phyloP scores from a whole-genome alignment of 768 basidiomycete species.

The Asterophora parasitica region DNA sequence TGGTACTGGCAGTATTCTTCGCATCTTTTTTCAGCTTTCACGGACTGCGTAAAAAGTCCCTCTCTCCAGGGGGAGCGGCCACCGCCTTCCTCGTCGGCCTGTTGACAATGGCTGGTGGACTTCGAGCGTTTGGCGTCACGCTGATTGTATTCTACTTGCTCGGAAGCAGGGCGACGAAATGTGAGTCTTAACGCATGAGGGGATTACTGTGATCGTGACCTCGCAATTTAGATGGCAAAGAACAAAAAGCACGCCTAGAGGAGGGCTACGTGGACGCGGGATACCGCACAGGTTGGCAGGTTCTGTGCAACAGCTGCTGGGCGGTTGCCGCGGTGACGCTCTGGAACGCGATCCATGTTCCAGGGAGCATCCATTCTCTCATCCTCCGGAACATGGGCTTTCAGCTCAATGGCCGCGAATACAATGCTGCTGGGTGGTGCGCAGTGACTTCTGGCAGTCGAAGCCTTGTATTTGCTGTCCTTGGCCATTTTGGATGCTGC shows the following conservation, averaged over 20 bases:
- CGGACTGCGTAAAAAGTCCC: slow-evolving; percentile 68
- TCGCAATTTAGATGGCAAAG: slow-evolving; percentile 57
- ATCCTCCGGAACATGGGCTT: slow-evolving; percentile 13
- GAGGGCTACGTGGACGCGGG: slow-evolving; percentile 72
- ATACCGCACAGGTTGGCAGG: slow-evolving; percentile 75
- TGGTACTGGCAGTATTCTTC: slow-evolving; percentile 27
- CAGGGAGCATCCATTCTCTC: slow-evolving; percentile 33
- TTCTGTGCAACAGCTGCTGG: slow-evolving; percentile 73
- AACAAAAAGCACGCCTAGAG: slow-evolving; percentile 69
- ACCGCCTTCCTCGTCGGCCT: slow-evolving; percentile 78
- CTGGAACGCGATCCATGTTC: slow-evolving; percentile 63
- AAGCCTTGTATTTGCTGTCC: slow-evolving; percentile 51
- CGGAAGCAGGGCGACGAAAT: slow-evolving; percentile 82
- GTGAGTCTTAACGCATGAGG: slow-evolving; percentile 30
- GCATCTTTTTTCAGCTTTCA: slow-evolving; percentile 57
- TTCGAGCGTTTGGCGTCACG: slow-evolving; percentile 58
- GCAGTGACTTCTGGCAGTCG: slow-evolving; percentile 55
- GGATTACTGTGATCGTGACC: not conserved
- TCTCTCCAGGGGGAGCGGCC: slow-evolving; percentile 71
- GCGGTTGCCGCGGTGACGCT: slow-evolving; percentile 52
- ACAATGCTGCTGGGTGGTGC: slow-evolving; percentile 53
- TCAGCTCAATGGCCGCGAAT: slow-evolving; percentile 24
- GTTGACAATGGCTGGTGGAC: slow-evolving; percentile 61
- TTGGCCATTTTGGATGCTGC: slow-evolving; percentile 89
- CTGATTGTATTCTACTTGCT: slow-evolving; percentile 76